phyloP scores from a whole-genome alignment of 1,139 yeast species.

The Nakaseomyces glabratus region DNA sequence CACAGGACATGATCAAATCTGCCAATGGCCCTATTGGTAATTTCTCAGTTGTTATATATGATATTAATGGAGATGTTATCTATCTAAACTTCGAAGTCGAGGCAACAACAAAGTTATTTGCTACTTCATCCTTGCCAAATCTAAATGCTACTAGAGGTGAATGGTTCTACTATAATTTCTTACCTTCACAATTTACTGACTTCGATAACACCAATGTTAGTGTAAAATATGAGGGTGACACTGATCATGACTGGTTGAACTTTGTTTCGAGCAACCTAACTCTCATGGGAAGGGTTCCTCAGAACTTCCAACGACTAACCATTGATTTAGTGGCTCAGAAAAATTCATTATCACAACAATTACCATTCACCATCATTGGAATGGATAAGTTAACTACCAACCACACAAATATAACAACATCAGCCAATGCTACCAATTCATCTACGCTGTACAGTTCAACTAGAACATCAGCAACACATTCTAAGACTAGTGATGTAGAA shows the following conservation, averaged over 20 bases:
- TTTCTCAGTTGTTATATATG: slow-evolving; percentile 52
- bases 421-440: slow-evolving; percentile 16
- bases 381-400: slow-evolving; percentile 32
- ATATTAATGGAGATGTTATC: slow-evolving; percentile 56
- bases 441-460: slow-evolving; percentile 11
- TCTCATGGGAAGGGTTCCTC: slow-evolving; percentile 61
- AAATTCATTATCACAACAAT: slow-evolving; percentile 35
- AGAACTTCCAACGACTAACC: slow-evolving; percentile 40
- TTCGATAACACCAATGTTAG: slow-evolving; percentile 42
- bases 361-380: slow-evolving; percentile 51
- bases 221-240: slow-evolving; percentile 37
- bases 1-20: slow-evolving; percentile 34
- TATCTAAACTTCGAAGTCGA: slow-evolving; percentile 45
- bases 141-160: slow-evolving; percentile 59
- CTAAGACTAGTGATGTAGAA: slow-evolving; percentile 27
- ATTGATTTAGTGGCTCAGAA: slow-evolving; percentile 48
- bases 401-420: slow-evolving; percentile 20
- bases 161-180: slow-evolving; percentile 47
- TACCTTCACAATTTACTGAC: slow-evolving; percentile 46
- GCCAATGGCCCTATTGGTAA: slow-evolving; percentile 31
- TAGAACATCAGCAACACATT: slow-evolving; percentile 27
- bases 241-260: slow-evolving; percentile 47
- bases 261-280: slow-evolving; percentile 55
- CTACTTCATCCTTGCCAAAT: slow-evolving; percentile 42
- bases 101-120: slow-evolving; percentile 38